Evolutionary conservation across 169 alveolate species (phyloP), one percentile per base, ranked within the genome.

Genomic region (Plasmodium vivax): DNA sequence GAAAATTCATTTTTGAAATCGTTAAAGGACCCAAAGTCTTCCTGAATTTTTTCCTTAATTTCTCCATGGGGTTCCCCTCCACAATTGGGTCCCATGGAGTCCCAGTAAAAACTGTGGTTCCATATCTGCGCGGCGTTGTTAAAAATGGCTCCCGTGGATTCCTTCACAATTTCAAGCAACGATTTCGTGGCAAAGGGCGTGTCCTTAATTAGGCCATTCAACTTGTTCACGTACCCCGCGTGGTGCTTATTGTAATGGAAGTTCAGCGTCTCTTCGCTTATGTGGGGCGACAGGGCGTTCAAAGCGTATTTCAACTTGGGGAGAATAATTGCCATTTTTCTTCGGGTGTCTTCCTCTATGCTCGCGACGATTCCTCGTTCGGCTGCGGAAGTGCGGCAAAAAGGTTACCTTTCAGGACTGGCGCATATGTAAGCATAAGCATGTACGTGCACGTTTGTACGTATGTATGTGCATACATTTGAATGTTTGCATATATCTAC

Each of bases 241-340:
- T 98, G 99, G 93, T 98, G 99, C 93, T 98, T 98, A 68, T 98
- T 98, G 95, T 99, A 97, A 95, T 99, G 99, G 93, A 96, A 98
- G 47, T 97, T 97, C 23, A 99, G 93, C 10, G 99, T 97, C 72
- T 98, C 98, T 47, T 97, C 98, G 51, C 99, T 97, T 74, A 99
- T 97, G 73, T 97, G 99, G 62, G 99, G 99, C 56, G 97, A 98
- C 72, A 99, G 96, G 54, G 98, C 99, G 82, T 96, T 98, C 85
- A 96, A 94, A 38, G 98, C 99, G 83, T 98, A 99, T 45, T 99
- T 99, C 19, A 99, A 98, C 32, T 98, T 97, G 10, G 99, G 99
- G 41, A 98, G 93, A 71, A 95, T 94, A 95, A 98, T 97, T 47
- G 97, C 87, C 98, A 97, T 97, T 82, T 6, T 82, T 41, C 77